phyloP scores from a whole-genome alignment of 805 yeast species.

The Gaillardinia entomophila region DNA sequence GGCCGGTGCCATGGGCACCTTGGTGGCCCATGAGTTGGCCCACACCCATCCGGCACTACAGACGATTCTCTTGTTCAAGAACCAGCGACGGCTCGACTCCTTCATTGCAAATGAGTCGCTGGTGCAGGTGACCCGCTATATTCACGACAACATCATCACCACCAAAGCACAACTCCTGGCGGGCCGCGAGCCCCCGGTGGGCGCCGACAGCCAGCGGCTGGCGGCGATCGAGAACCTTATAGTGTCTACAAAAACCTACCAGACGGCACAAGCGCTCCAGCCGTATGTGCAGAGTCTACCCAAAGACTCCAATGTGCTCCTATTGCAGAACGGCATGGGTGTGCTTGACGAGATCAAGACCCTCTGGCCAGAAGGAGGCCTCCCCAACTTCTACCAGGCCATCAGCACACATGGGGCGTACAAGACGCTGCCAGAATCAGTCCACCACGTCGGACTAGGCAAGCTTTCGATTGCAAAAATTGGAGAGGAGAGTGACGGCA shows the following conservation, averaged over 20 bases:
- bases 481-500: slow-evolving; percentile 5
- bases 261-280: slow-evolving; percentile 57
- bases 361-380: slow-evolving; percentile 46
- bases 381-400: slow-evolving; percentile 67
- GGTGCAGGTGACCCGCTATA: slow-evolving; percentile 19
- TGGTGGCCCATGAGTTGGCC: slow-evolving; percentile 42
- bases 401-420: slow-evolving; percentile 82
- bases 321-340: slow-evolving; percentile 89
- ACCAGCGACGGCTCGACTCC: slow-evolving; percentile 33
- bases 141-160: slow-evolving; percentile 11
- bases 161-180: slow-evolving; percentile 13
- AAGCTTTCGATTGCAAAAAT: slow-evolving; percentile 52
- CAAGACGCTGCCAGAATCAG: slow-evolving; percentile 27
- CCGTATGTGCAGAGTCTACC: slow-evolving; percentile 48
- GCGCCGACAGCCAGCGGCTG: slow-evolving; percentile 4
- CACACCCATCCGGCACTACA: slow-evolving; percentile 33
- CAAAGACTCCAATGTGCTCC: slow-evolving; percentile 48
- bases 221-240: slow-evolving; percentile 49
- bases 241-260: slow-evolving; percentile 76
- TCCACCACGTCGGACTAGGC: slow-evolving; percentile 69
- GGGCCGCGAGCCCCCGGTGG: slow-evolving; percentile 16
- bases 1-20: slow-evolving; percentile 49
- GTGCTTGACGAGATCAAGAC: slow-evolving; percentile 46
- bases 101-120: slow-evolving; percentile 38
- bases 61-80: slow-evolving; percentile 29